phyloP scores from a whole-genome alignment of 495 filamentous ascomycete genomes.

The Oidiodendron maius region DNA sequence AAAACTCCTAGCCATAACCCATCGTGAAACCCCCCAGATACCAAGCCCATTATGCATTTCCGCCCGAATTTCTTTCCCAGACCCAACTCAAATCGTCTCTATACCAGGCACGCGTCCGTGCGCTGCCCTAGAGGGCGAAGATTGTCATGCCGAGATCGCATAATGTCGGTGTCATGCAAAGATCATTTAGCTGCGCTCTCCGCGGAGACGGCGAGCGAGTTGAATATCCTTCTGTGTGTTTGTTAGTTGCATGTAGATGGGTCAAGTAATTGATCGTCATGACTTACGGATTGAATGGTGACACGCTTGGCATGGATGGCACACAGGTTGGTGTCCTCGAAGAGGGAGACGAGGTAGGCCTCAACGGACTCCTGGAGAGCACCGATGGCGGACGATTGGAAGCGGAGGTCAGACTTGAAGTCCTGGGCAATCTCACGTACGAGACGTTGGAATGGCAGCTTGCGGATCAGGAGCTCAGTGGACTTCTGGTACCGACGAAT shows the following conservation, averaged over 20 bases:
- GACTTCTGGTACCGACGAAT: constrained; percentile 99
- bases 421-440: constrained; percentile 99
- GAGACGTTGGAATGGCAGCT: constrained; percentile 99
- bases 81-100: no score
- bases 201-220: constrained; percentile 92
- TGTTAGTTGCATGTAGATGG: constrained; percentile 10
- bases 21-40: constrained; percentile 9
- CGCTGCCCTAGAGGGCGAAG: background rate
- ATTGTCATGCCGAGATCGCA: constrained; percentile 6
- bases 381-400: constrained; percentile 99
- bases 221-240: constrained; percentile 69
- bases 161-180: background rate
- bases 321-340: constrained; percentile 99
- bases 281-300: constrained; percentile 59
- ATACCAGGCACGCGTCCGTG: no score
- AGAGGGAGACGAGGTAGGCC: constrained; percentile 99
- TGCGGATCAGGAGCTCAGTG: constrained; percentile 99
- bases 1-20: constrained; percentile 20
- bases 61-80: constrained; percentile 8
- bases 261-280: background rate
- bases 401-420: constrained; percentile 99
- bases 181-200: constrained; percentile 56
- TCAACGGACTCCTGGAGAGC: constrained; percentile 99
- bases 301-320: constrained; percentile 99
- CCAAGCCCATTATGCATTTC: constrained; percentile 19